Conservation (phyloP, 2,329 filamentous ascomycete genomes). For the Arthrobotrys entomopaga region DNA sequence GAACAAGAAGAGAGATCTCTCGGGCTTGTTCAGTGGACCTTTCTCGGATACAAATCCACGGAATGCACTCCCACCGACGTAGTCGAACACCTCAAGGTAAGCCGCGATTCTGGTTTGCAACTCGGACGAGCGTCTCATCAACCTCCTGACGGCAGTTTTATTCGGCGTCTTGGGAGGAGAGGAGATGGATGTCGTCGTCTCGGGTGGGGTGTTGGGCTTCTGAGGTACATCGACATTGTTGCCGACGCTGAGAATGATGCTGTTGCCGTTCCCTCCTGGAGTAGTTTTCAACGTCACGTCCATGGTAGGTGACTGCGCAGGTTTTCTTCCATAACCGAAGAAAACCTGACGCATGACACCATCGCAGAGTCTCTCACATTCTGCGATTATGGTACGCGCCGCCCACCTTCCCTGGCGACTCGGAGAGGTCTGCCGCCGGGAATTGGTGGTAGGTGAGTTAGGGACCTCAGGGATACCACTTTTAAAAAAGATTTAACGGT, state of each 20-base stretch:
- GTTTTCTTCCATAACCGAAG: conserved; percentile 71
- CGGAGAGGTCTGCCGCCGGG: conserved; percentile 63
- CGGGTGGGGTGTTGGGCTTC: conserved; percentile 55
- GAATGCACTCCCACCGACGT: conserved; percentile 83
- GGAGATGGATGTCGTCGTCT: conserved; percentile 55
- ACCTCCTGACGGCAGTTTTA: conserved; percentile 31
- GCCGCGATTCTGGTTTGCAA: conserved; percentile 65
- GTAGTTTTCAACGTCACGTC: conserved; percentile 53
- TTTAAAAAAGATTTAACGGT: no score
- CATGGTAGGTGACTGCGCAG: conserved; percentile 54
- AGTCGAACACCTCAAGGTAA: conserved; percentile 86
- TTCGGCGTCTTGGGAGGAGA: conserved; percentile 39
- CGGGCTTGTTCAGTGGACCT: conserved; percentile 62
- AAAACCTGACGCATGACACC: conserved; percentile 93
- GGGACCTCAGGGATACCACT: conserved; percentile 76
- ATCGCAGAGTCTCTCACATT: conserved; percentile 99
- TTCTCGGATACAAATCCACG: conserved; percentile 80
- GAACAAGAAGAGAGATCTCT: conserved; percentile 86
- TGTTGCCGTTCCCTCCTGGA: conserved; percentile 55
- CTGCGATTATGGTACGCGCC: conserved; percentile 95
- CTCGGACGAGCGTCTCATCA: conserved; percentile 55
- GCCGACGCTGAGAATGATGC: conserved; percentile 51
- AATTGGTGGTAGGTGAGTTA: conserved; percentile 61
- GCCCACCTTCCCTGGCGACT: conserved; percentile 80
- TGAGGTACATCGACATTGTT: conserved; percentile 48